Evolutionary conservation across 495 filamentous ascomycete genomes (phyloP), one percentile per base, ranked within the genome.

Genomic region (Rhizodiscina lignyota): DNA sequence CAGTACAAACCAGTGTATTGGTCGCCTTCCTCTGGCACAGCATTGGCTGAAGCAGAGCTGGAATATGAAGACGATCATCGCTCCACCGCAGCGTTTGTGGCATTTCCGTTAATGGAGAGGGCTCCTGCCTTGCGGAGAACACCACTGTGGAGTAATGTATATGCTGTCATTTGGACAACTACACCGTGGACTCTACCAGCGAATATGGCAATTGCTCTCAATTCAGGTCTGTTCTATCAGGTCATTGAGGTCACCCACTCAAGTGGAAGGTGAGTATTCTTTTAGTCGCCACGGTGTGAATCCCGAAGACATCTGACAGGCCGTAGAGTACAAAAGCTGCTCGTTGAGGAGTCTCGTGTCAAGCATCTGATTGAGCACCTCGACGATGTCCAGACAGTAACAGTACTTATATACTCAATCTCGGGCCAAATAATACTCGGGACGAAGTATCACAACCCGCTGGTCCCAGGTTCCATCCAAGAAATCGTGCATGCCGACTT

Each of bases 101-200:
- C 72, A 36, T 92, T 91, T 50, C 80, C 74, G 2, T 56, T 96
- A 19, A 50, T 59, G 0, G 54, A 59, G 2, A 46, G 78, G n/a
- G 64, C 70, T 6, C 61, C 11, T 37, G 59, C 15, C 37, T 61
- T 13, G 23, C 52, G 18, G 42, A 42, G 4, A 21, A 34, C n/a
- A 21, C 15, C 23, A 37, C 19, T 62, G 10, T 26, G 49, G 11
- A 55, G 58, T 13, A 36, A 40, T 15, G 32, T 94, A 21, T 77
- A 64, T 48, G 83, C 78, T 17, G 72, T 89, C 18, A 79, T 94
- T 38, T 99, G 89, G 89, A 99, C 89, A 5, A 99, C 89, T 0
- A 96, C 87, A 2, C 91, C 89, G 1, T 99, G 89, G 89, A 96
- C 89, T 0, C 60, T 99, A 2, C 91, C 89, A 2, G 84, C 91